Conservation (phyloP, 2,329 filamentous ascomycete species). For the Penicillium paneum region DNA sequence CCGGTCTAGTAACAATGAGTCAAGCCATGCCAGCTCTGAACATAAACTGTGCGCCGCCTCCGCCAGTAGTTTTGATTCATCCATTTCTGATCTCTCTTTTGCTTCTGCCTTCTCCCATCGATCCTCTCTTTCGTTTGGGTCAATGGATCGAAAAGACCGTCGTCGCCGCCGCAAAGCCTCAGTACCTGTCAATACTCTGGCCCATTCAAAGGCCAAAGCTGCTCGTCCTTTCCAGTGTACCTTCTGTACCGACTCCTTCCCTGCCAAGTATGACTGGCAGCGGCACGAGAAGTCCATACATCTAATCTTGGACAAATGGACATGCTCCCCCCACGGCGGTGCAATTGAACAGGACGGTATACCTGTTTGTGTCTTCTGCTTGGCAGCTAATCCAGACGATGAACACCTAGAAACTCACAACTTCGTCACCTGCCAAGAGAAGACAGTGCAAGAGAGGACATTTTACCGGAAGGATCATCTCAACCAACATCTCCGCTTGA, state of each 20-base stretch:
- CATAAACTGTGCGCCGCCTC: slow-evolving; percentile 52
- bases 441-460: slow-evolving; percentile 57
- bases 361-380: slow-evolving; percentile 59
- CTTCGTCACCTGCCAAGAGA: slow-evolving; percentile 58
- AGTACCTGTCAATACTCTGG: slow-evolving; percentile 41
- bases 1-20: slow-evolving; percentile 49
- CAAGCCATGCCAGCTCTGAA: slow-evolving; percentile 51
- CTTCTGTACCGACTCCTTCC: slow-evolving; percentile 57
- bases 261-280: slow-evolving; percentile 59
- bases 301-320: slow-evolving; percentile 57
- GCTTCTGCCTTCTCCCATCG: slow-evolving; percentile 57
- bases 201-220: slow-evolving; percentile 41
- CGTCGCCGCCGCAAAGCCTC: slow-evolving; percentile 52
- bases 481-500: slow-evolving; percentile 58
- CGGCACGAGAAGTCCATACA: slow-evolving; percentile 59
- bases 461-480: slow-evolving; percentile 64
- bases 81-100: slow-evolving; percentile 54
- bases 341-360: slow-evolving; percentile 50
- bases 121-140: slow-evolving; percentile 55
- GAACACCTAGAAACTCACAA: slow-evolving; percentile 61
- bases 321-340: slow-evolving; percentile 58
- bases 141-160: slow-evolving; percentile 57
- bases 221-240: slow-evolving; percentile 56
- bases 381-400: slow-evolving; percentile 50
- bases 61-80: slow-evolving; percentile 54